Base-by-base conservation (phyloP, 441 rosid species). In the Aquilaria agallochum region DNA sequence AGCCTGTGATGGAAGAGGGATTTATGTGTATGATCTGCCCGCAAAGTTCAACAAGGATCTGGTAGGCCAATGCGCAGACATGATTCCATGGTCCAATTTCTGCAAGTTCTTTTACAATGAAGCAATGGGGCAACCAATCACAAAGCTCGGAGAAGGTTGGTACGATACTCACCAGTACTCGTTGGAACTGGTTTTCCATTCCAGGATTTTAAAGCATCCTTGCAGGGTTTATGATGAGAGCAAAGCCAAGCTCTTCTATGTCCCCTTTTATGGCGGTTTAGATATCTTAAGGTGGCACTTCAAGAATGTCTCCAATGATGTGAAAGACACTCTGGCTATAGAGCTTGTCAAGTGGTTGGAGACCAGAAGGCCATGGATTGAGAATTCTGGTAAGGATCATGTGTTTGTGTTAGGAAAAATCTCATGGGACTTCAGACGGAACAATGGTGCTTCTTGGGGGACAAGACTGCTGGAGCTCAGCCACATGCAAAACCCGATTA, bases 241-340 rank as follows among this genome's bases (percentile, higher is more conserved):
- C 34, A 77, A 78, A 69, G 96, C 90, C 0, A 90, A 83, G 75
- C 83, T 93, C 55, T 93, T 85, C 57, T 90, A 88, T 62, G 96
- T 93, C 9, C 97, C 96, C 4, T 93, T 76, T 55, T 90, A 83
- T 50, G 96, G 94, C 0, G 94, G 98, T 49, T 57, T 93, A 0
- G 96, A 90, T 76, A 80, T 93, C 66, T 60, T 90, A 64, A 74
- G 97, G 70, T 93, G 98, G 97, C 97, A 92, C 74, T 90, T 92
- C 83, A 90, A 73, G 75, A 92, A 88, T 53, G 92, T 88, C 13
- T 80, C 96, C 9, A 69, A 56, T 36, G 96, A 90, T 56, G 85
- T 86, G 31, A 90, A 90, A 56, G 96, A 90, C 60, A 62, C 66
- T 8, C 64, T 90, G 69, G 63, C 77, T 0, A 11, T 82, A 6